A percentile compares a stretch with the other conserved stretches of the same genome.
Evolutionary conservation across 768 basidiomycete genomes (phyloP).

Genomic region (Naganishia randhawae): DNA sequence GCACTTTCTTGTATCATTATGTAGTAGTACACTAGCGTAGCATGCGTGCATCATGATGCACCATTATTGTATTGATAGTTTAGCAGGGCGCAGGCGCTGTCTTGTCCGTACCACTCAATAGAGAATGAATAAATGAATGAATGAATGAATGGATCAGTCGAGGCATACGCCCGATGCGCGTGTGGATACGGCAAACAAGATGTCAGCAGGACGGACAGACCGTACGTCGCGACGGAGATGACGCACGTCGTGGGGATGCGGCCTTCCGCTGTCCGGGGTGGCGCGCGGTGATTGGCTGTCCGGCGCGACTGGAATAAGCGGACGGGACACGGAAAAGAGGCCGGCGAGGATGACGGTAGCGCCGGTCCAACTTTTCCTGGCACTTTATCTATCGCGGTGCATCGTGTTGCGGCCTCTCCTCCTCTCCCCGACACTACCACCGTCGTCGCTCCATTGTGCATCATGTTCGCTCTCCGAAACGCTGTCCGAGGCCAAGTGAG

Average conservation of each 20-base stretch:
- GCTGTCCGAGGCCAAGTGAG: conserved; percentile 46
- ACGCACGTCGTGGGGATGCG: background rate
- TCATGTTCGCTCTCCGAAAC: conserved; percentile 40
- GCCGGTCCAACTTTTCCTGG: background rate
- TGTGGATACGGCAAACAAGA: background rate
- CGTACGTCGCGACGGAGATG: background rate
- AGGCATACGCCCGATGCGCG: too few relatives aligned
- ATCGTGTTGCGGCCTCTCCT: background rate
- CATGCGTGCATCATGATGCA: background rate
- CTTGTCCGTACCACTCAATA: background rate
- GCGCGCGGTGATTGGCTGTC: background rate
- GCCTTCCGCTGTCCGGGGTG: background rate
- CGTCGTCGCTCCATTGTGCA: background rate
- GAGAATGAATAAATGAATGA: background rate
- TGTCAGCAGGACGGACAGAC: background rate
- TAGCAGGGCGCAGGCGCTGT: background rate
- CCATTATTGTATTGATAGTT: background rate
- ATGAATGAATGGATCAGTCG: background rate
- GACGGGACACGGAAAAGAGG: background rate
- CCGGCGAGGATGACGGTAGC: background rate
- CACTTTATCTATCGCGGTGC: background rate
- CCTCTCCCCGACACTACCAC: background rate
- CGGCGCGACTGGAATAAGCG: background rate
- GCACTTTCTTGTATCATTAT: conserved; percentile 12
- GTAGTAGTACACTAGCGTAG: background rate